Evolutionary conservation across 768 basidiomycete genomes (phyloP).

Genomic region (Mrakia hoshinonis): DNA sequence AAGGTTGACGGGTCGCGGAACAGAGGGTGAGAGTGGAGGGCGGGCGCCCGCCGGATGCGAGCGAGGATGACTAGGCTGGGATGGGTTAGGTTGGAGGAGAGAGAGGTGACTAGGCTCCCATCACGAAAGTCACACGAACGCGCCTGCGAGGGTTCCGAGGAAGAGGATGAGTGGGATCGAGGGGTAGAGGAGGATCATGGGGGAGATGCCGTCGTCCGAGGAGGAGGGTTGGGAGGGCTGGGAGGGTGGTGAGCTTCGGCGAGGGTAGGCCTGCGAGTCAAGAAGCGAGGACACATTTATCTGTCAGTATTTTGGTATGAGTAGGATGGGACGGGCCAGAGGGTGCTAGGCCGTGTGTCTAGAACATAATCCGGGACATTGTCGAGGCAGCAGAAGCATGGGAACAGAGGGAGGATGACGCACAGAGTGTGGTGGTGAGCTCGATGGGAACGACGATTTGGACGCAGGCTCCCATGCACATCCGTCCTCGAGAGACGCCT

Average conservation of each 20-base stretch:
- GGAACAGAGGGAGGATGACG: not conserved
- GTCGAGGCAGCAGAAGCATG: not conserved
- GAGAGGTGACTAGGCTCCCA: not conserved
- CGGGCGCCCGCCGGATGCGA: not conserved
- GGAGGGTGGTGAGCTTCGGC: not conserved
- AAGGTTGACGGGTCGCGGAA: no score
- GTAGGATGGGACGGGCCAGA: not conserved
- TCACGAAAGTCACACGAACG: conserved; percentile 12
- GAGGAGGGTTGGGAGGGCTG: not conserved
- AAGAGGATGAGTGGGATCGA: conserved; percentile 3
- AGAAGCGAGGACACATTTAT: not conserved
- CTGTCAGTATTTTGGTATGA: not conserved
- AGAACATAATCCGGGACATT: not conserved
- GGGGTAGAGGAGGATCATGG: conserved; percentile 9
- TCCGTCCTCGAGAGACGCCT: conserved; percentile 2
- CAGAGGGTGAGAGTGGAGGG: not conserved
- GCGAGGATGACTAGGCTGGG: not conserved
- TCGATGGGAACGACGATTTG: not conserved
- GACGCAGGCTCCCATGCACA: not conserved
- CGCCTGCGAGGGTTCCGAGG: not conserved
- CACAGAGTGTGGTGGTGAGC: not conserved
- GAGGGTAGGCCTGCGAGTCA: not conserved
- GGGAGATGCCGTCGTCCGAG: not conserved
- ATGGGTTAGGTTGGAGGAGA: not conserved
- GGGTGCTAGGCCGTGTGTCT: not conserved